phyloP scores from a whole-genome alignment of 2,329 filamentous ascomycete genomes.

The Colletotrichum kahawae region DNA sequence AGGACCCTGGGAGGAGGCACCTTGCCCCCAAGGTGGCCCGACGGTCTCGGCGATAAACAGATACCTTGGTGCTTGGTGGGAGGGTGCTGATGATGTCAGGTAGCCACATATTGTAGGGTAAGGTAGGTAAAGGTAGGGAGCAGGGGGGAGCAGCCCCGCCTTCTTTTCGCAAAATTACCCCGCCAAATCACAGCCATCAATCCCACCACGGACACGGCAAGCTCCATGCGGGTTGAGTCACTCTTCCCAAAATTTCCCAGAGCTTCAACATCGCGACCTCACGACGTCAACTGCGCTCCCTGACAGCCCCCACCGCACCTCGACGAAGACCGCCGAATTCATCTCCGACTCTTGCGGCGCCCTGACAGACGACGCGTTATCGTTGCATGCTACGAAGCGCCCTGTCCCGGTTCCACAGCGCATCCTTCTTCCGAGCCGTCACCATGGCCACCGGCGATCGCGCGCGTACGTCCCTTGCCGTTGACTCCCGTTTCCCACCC shows the following conservation, averaged over 20 bases:
- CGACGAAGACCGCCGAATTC: neutral
- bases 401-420: neutral
- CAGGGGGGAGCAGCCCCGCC: neutral
- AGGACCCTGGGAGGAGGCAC: conserved; percentile 1
- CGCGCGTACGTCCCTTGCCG: neutral
- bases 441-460: conserved; percentile 17
- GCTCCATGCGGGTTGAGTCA: conserved; percentile 21
- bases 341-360: neutral
- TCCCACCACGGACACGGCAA: neutral
- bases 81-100: neutral
- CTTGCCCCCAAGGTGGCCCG: neutral
- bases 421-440: neutral
- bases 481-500: neutral
- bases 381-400: neutral
- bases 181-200: conserved; percentile 20
- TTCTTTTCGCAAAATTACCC: conserved; percentile 6
- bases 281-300: neutral
- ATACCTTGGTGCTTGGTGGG: neutral
- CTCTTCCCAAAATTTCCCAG: conserved; percentile 14
- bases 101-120: neutral
- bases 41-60: neutral
- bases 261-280: conserved; percentile 6
- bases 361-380: neutral
- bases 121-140: too few species aligned
- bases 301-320: neutral